Percentiles rank a stretch among this genome's conserved stretches.
Conservation (phyloP, 2,329 filamentous ascomycete genomes). For the Stemphylium vesicarium region DNA sequence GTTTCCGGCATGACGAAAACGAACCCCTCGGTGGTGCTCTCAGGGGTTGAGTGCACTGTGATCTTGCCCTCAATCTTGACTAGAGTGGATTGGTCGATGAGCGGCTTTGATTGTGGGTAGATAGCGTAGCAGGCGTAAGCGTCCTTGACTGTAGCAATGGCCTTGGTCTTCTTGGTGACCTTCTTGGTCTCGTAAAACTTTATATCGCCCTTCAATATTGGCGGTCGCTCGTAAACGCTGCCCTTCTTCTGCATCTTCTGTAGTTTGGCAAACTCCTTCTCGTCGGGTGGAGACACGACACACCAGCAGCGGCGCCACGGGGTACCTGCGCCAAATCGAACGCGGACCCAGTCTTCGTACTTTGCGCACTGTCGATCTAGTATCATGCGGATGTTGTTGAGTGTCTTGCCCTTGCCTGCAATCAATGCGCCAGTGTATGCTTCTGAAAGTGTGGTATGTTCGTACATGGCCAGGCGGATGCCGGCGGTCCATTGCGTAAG, state of each 20-base stretch:
- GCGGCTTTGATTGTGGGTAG: conserved; percentile 90
- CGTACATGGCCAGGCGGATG: conserved; percentile 91
- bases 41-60: conserved; percentile 80
- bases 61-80: conserved; percentile 93
- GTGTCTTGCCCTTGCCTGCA: conserved; percentile 84
- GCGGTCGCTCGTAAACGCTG: conserved; percentile 79
- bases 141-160: conserved; percentile 89
- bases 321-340: conserved; percentile 93
- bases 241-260: conserved; percentile 84
- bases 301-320: conserved; percentile 98
- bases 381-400: conserved; percentile 90
- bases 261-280: conserved; percentile 85
- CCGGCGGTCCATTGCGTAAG: conserved; percentile 95
- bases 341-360: conserved; percentile 91
- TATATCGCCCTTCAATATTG: conserved; percentile 82
- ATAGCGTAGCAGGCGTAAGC: conserved; percentile 93
- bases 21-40: conserved; percentile 85
- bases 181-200: conserved; percentile 93
- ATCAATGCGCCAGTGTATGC: conserved; percentile 96
- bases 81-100: conserved; percentile 93
- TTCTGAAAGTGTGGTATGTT: conserved; percentile 91
- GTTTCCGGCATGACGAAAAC: conserved; percentile 98
- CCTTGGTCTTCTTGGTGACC: conserved; percentile 87
- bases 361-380: conserved; percentile 80
- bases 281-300: conserved; percentile 88